A percentile compares a stretch with the other conserved stretches of the same genome.
phyloP scores from a whole-genome alignment of 345 rosid species.

The Cochlearia excelsa region DNA sequence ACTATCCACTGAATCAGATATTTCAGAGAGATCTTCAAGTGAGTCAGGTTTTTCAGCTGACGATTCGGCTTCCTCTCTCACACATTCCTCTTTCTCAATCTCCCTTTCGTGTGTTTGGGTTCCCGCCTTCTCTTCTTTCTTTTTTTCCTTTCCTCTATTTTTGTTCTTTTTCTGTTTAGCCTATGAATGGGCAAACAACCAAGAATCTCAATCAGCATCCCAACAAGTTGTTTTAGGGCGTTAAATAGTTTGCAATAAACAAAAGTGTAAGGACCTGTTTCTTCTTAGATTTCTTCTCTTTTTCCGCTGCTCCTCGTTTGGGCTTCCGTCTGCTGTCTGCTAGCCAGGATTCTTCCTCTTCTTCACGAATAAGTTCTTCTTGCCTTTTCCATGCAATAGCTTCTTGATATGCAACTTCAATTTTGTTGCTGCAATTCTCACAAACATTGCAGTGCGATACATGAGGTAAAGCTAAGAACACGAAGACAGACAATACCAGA shows the following conservation, averaged over 20 bases:
- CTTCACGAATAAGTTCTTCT: constrained; percentile 95
- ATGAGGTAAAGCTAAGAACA: constrained; percentile 27
- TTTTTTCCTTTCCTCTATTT: constrained; percentile 76
- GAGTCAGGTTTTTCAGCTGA: constrained; percentile 54
- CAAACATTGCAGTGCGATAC: constrained; percentile 24
- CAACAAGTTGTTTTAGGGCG: not conserved
- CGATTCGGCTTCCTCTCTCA: constrained; percentile 42
- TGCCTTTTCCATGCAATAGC: constrained; percentile 89
- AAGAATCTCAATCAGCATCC: constrained; percentile 22
- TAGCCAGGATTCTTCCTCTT: constrained; percentile 70
- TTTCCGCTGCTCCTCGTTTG: constrained; percentile 59
- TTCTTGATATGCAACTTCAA: constrained; percentile 92
- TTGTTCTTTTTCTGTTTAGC: constrained; percentile 82
- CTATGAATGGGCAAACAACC: constrained; percentile 36
- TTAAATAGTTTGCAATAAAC: constrained; percentile 1
- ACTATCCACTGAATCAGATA: constrained; percentile 71
- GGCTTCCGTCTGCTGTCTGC: constrained; percentile 82
- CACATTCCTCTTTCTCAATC: constrained; percentile 45
- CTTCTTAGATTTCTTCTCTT: constrained; percentile 87
- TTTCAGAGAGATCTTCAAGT: constrained; percentile 64
- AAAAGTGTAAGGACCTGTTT: constrained; percentile 54
- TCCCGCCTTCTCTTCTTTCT: constrained; percentile 55
- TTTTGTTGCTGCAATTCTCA: constrained; percentile 61
- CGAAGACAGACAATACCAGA: constrained; percentile 20
- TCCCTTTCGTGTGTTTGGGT: constrained; percentile 37